Evolutionary conservation across 2,329 filamentous ascomycete genomes (phyloP), one percentile per base, ranked within the genome.

Genomic region (Pseudopyrenochaeta lycopersici): DNA sequence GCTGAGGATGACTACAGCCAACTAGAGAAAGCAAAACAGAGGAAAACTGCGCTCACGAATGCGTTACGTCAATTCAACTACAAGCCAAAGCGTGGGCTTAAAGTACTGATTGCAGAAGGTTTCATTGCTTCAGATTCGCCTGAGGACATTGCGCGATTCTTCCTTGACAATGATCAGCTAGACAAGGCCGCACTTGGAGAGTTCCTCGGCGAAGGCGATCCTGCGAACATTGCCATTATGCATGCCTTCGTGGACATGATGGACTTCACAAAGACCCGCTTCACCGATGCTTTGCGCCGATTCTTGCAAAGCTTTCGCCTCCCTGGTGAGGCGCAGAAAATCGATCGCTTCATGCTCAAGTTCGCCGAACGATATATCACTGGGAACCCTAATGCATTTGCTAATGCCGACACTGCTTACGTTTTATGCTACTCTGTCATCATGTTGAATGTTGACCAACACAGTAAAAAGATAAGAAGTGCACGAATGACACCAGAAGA

Each of bases 261-360:
- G 92, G 91, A 98, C 41, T 99, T 99, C 65, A 85, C 86, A 9
- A 93, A 93, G 75, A 91, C 89, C 49, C 88, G 93, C 2, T 99
- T 99, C 66, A 94, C 97, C 6, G 94, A 97, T 75, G 90, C 95
- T 12, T 80, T 99, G 21, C 88, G 95, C 32, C 88, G 92, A 53
- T 99, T 99, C 68, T 80, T 99, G 11, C 95, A 99, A 74, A 90
- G 92, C 23, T 99, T 99, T 81, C 90, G 95, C 58, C 81, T 99
- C 12, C 95, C 95, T 0, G 95, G 95, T 56, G 95, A 99, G 77
- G 93, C 93, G 0, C 95, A 99, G 73, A 99, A 99, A 80, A 99
- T 99, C 63, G 95, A 99, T 86, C 91, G 95, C 42, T 96, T 98
- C 78, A 98, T 99, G 95, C 81, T 99, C 63, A 99, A 99, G 75